Base-by-base conservation (phyloP, 805 yeast species). In the Grigorovia humatica region DNA sequence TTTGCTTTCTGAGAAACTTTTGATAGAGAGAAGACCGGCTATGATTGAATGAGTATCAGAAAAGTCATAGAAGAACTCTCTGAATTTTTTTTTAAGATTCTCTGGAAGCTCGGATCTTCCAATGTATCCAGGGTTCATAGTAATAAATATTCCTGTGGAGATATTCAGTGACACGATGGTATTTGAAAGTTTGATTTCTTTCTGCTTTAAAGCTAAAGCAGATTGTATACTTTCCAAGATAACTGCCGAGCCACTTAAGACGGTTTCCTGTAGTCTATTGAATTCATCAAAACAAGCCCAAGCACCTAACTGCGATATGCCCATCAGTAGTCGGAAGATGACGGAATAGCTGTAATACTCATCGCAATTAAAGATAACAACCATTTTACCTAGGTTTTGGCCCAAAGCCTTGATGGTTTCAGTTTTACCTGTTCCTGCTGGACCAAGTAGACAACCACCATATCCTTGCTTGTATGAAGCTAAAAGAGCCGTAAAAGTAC, bases 251-350 rank as follows among this genome's bases (percentile, higher is more conserved):
- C 96, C 90, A 67, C 96, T 88, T 47, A 91, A 70, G 53, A 83
- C 83, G 13, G 74, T 75, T 52, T 77, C 78, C 43, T 81, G 83
- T 32, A 91, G 74, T 55, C 98, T 74, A 61, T 91, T 91, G 61
- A 91, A 90, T 65, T 91, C 98, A 65, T 91, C 98, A 69, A 91
- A 91, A 66, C 98, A 91, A 4, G 90, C 95, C 96, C 96, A 91
- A 0, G 89, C 83, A 0, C 96, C 96, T 7, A 88, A 79, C 54
- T 81, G 81, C 54, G 90, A 82, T 9, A 89, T 72, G 47, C 98
- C 98, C 20, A 79, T 61, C 35, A 91, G 70, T 23, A 91, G 79
- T 46, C 97, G 70, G 11, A 87, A 80, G 66, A 91, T 83, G 0
- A 95, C 78, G 51, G 78, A 83, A 59, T 77, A 85, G 59, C 90